Base-by-base conservation (phyloP, 306 rosid genomes). In the Carpinus fangiana region DNA sequence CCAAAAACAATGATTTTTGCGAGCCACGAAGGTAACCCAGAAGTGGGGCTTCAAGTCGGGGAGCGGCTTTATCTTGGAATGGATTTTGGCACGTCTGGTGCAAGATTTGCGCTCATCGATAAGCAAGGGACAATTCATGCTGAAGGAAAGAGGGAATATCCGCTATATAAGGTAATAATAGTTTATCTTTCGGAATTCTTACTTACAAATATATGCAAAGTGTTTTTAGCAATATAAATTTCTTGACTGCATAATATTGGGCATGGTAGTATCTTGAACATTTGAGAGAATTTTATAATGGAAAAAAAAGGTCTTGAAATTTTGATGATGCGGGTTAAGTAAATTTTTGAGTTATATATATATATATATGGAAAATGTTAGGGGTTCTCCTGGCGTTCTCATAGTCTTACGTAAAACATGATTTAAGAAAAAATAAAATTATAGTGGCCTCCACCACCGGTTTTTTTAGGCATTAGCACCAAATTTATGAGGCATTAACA, bases 11-110 rank as follows among this genome's bases (percentile, higher is more conserved):
- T 89, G 92, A 82, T 84, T 55, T 47, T 60, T 12, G 86, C 76
- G 72, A 80, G 81, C 66, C 72, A 75, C 0, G 73, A 47, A 21
- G 81, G 61, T 20, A 80, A 79, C 17, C 18, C 51, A 21, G 79
- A 61, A 81, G 57, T 69, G 82, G 77, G 72, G 60, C 45, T 82
- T 80, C 66, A 16, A 76, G 54, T 20, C 66, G 62, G 82, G 57
- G 88, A 81, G 43, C 76, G 76, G 82, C 93, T 92, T 64, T 94
- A 89, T 87, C 97, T 94, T 13, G 97, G 97, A 21, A 80, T 94
- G 92, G 98, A 92, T 74, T 92, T 94, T 74, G 98, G 97, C 23
- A 94, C 98, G 28, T 90, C 95, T 2, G 91, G 97, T 26, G 98
- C 98, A 14, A 88, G 98, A 79, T 94, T 94, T 81, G 89, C 95